These are phyloP conservation scores for Cytospora chrysosperma DNA, from an alignment of 2,329 filamentous ascomycete genomes.

Conservation along the genomic window DNA sequence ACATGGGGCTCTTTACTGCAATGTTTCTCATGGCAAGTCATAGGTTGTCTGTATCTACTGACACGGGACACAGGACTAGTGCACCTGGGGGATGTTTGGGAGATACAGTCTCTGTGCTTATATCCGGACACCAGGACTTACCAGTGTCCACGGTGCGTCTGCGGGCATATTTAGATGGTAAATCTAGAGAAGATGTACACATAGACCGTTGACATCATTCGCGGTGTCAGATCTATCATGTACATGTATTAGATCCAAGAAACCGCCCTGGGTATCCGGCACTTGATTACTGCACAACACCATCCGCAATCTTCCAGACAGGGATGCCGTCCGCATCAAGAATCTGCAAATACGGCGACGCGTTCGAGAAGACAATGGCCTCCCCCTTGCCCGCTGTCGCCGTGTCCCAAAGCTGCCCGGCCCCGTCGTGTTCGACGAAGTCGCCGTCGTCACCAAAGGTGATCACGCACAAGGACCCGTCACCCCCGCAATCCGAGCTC, in stretches of 20 bases:
- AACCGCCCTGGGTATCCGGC: not conserved
- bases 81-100: too few relatives aligned
- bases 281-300: not conserved
- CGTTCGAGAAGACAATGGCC: conserved; percentile 1
- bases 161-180: too few relatives aligned
- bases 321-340: not conserved
- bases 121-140: too few relatives aligned
- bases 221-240: too few relatives aligned
- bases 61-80: too few relatives aligned
- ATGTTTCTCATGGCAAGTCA: too few relatives aligned
- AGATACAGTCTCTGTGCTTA: too few relatives aligned
- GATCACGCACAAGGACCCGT: conserved; percentile 13
- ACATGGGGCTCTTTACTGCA: too few relatives aligned
- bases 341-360: not conserved
- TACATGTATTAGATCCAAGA: not conserved
- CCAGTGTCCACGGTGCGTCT: too few relatives aligned
- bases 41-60: too few relatives aligned
- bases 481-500: conserved; percentile 15
- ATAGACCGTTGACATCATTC: too few relatives aligned
- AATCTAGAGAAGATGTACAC: too few relatives aligned
- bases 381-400: conserved; percentile 1
- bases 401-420: conserved; percentile 6
- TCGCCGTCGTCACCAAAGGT: conserved; percentile 10
- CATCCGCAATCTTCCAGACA: not conserved
- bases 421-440: conserved; percentile 1